A percentile compares a stretch with the other conserved stretches of the same genome.
These are phyloP conservation scores for Theileria parva DNA, from an alignment of 169 alveolate species.

Conservation along the genomic window DNA sequence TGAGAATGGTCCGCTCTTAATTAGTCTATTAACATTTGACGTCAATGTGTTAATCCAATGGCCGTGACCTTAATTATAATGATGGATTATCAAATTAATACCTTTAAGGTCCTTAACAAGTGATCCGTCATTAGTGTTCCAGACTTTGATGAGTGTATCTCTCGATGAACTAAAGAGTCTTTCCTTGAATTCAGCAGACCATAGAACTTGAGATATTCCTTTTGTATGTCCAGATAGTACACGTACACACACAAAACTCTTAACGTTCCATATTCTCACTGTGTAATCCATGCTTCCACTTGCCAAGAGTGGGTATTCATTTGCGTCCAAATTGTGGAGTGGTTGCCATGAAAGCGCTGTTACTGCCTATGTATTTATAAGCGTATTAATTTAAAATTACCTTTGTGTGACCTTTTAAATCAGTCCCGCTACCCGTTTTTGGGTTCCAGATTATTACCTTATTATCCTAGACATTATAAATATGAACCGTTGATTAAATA, in stretches of 20 bases:
- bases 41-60: conserved; percentile 99
- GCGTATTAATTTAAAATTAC: conserved; percentile 19
- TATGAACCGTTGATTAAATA: not conserved
- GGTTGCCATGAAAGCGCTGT: conserved; percentile 90
- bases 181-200: conserved; percentile 89
- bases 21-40: conserved; percentile 88
- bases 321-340: conserved; percentile 76
- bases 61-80: conserved; percentile 89
- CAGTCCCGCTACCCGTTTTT: conserved; percentile 14
- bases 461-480: conserved; percentile 29
- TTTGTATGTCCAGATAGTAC: conserved; percentile 89
- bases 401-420: conserved; percentile 67
- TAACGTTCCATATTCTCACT: conserved; percentile 89
- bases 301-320: conserved; percentile 52
- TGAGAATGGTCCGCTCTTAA: conserved; percentile 90
- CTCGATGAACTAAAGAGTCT: conserved; percentile 90
- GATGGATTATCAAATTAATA: not conserved
- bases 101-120: conserved; percentile 77
- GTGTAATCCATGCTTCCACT: conserved; percentile 87
- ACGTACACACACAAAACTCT: conserved; percentile 75
- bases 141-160: conserved; percentile 92
- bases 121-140: conserved; percentile 80
- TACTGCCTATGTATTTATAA: conserved; percentile 62
- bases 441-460: conserved; percentile 61
- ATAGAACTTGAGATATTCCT: conserved; percentile 89